These are phyloP conservation scores for Piloderma croceum DNA, from an alignment of 768 basidiomycete species.

Conservation along the genomic window DNA sequence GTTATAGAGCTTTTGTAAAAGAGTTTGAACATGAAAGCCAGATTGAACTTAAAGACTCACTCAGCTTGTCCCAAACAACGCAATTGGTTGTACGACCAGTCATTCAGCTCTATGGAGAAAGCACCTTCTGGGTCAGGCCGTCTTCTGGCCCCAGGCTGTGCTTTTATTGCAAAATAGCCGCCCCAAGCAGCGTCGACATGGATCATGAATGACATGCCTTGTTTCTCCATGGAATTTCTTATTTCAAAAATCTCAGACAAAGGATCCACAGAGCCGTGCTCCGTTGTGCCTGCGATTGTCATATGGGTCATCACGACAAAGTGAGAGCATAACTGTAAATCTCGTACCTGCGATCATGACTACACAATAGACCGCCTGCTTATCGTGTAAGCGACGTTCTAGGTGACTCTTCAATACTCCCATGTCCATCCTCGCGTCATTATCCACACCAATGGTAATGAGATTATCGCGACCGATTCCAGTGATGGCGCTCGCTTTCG, in stretches of 20 bases:
- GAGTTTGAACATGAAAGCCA: constrained; percentile 24
- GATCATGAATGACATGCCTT: constrained; percentile 35
- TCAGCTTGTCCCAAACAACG: constrained; percentile 23
- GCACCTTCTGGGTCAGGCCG: neutral
- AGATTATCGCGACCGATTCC: constrained; percentile 39
- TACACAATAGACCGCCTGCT: constrained; percentile 35
- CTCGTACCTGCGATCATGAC: constrained; percentile 40
- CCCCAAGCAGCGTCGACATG: constrained; percentile 47
- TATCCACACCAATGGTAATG: constrained; percentile 31
- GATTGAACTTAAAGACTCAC: constrained; percentile 23
- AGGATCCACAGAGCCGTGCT: too few relatives aligned
- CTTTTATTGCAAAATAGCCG: constrained; percentile 35
- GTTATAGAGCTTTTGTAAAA: constrained; percentile 34
- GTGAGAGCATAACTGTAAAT: too few relatives aligned
- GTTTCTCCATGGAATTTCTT: too few relatives aligned
- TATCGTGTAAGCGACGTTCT: constrained; percentile 23
- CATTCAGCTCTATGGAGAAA: neutral
- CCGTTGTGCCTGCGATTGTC: too few relatives aligned
- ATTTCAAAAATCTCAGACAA: too few relatives aligned
- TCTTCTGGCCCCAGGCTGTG: neutral
- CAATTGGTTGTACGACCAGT: constrained; percentile 6
- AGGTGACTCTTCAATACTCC: constrained; percentile 21
- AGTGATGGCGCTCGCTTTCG: constrained; percentile 27
- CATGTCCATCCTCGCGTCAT: constrained; percentile 30
- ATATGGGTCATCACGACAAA: too few relatives aligned